Evolutionary conservation across 345 rosid species (phyloP).

Genomic region (Brassica juncea): DNA sequence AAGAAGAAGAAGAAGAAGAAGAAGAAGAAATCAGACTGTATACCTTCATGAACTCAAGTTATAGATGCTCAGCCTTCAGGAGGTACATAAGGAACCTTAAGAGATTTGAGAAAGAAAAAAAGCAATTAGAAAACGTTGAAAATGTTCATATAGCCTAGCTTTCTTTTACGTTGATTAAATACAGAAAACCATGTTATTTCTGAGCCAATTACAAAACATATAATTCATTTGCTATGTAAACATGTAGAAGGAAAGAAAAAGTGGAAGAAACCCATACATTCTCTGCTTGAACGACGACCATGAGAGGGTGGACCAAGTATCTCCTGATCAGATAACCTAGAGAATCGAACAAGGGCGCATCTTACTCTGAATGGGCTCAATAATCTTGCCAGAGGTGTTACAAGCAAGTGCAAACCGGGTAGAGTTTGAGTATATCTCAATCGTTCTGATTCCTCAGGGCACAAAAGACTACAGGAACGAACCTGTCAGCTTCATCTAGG

Average conservation of each 20-base stretch:
- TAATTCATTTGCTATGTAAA: not conserved
- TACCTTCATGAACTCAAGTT: constrained; percentile 97
- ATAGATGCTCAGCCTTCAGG: constrained; percentile 69
- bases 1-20: too few species aligned
- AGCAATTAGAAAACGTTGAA: constrained; percentile 41
- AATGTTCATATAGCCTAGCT: too few species aligned
- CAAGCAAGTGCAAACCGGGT: constrained; percentile 99
- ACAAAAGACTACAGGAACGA: constrained; percentile 5
- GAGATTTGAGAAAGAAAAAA: too few species aligned
- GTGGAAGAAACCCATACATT: constrained; percentile 48
- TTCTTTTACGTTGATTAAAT: too few species aligned
- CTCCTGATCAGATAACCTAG: constrained; percentile 90
- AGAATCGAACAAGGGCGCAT: constrained; percentile 94
- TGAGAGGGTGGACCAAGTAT: constrained; percentile 75
- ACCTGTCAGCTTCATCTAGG: constrained; percentile 99
- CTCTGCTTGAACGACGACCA: constrained; percentile 84
- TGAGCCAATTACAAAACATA: not conserved
- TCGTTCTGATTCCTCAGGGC: constrained; percentile 80
- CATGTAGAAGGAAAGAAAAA: not conserved
- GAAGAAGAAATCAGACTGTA: not conserved
- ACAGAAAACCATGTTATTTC: too few species aligned
- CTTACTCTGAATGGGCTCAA: constrained; percentile 98
- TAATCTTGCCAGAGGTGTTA: constrained; percentile 80
- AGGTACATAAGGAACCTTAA: too few species aligned
- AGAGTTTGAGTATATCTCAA: constrained; percentile 92